phyloP scores from a whole-genome alignment of 495 filamentous ascomycete genomes.

The Trichocladium antarcticum region DNA sequence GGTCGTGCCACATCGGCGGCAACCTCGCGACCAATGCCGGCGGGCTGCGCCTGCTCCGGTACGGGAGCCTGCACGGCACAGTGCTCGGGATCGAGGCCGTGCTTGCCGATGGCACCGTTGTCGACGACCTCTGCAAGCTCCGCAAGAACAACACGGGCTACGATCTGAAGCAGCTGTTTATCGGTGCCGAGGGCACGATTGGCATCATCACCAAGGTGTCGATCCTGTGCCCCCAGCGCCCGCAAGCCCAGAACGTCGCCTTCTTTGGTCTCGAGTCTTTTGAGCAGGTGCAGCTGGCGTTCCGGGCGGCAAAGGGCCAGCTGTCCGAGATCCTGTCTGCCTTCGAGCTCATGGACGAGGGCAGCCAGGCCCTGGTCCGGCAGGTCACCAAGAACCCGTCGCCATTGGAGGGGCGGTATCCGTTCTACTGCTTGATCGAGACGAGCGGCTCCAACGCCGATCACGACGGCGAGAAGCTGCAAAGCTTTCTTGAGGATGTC shows the following conservation, averaged over 20 bases:
- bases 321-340: constrained; percentile 92
- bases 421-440: constrained; percentile 94
- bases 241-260: constrained; percentile 77
- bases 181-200: constrained; percentile 87
- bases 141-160: constrained; percentile 98
- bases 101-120: constrained; percentile 78
- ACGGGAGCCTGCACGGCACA: constrained; percentile 87
- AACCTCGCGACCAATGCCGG: constrained; percentile 97
- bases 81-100: constrained; percentile 90
- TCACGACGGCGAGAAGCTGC: constrained; percentile 81
- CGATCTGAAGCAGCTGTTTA: constrained; percentile 95
- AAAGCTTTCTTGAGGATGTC: constrained; percentile 76
- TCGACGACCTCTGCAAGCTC: constrained; percentile 74
- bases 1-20: constrained; percentile 94
- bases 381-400: constrained; percentile 61
- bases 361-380: constrained; percentile 63
- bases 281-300: constrained; percentile 73
- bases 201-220: constrained; percentile 87
- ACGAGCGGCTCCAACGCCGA: constrained; percentile 90
- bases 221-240: constrained; percentile 76
- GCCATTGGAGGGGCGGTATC: constrained; percentile 70
- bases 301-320: constrained; percentile 74
- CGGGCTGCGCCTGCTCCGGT: constrained; percentile 77
- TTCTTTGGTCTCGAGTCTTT: constrained; percentile 79
- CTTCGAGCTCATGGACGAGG: constrained; percentile 91